Evolutionary conservation across 2,329 filamentous ascomycete genomes (phyloP).

Genomic region (Fusarium luffae): DNA sequence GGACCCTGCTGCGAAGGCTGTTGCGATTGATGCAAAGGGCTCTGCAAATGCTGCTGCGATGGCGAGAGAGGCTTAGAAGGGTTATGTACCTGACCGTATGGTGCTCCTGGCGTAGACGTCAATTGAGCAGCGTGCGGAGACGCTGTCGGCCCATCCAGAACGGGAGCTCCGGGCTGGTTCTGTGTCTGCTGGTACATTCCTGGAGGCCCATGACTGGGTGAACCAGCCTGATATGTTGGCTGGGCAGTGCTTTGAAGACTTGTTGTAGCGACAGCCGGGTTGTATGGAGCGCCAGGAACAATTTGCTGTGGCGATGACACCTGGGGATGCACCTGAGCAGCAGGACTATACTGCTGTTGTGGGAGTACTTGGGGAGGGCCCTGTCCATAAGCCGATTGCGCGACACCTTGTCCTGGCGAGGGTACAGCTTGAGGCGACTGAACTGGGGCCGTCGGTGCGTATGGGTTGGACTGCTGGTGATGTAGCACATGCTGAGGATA

Average conservation of each 20-base stretch:
- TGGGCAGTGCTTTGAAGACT: neutral
- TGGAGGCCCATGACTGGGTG: neutral
- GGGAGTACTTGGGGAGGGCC: neutral
- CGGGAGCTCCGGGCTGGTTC: neutral
- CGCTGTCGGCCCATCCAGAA: neutral
- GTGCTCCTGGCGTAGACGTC: accelerated
- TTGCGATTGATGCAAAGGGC: neutral
- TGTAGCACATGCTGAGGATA: constrained; percentile 11
- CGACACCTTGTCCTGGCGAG: neutral
- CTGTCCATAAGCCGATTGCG: neutral
- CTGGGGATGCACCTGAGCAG: neutral
- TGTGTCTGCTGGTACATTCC: neutral
- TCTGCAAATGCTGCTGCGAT: neutral
- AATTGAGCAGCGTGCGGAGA: neutral
- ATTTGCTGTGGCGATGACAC: constrained; percentile 10
- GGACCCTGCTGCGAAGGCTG: neutral
- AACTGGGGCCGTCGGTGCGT: neutral
- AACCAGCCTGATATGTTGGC: neutral
- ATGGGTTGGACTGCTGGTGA: neutral
- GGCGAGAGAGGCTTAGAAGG: neutral
- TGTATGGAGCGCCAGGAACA: neutral
- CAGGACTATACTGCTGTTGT: neutral
- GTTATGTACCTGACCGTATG: neutral
- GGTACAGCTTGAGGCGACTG: neutral
- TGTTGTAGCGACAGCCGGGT: neutral